phyloP scores from a whole-genome alignment of 225 moss, liverwort and hornwort species.

The Rhytidiadelphus loreus region DNA sequence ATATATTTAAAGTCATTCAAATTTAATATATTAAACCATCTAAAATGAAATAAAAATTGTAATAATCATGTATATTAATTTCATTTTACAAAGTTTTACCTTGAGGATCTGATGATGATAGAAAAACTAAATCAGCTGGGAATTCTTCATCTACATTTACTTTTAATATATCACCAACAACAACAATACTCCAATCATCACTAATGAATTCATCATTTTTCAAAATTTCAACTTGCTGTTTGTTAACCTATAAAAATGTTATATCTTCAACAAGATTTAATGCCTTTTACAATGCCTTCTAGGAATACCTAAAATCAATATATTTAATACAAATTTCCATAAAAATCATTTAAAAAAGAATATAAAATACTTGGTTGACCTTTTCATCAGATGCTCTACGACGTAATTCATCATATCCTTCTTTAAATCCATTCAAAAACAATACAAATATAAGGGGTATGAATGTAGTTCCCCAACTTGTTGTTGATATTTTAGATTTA shows the following conservation, averaged over 20 bases:
- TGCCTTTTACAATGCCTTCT: rapidly evolving
- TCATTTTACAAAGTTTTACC: neutral
- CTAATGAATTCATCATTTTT: conserved; percentile 46
- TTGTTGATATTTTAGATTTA: conserved; percentile 44
- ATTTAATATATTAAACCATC: neutral
- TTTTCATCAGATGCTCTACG: conserved; percentile 54
- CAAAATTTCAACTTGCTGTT: conserved; percentile 62
- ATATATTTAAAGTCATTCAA: too few species aligned
- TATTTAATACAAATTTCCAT: rapidly evolving
- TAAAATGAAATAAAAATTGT: neutral
- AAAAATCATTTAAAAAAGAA: neutral
- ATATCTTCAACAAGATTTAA: neutral
- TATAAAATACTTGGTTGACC: neutral
- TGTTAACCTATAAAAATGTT: conserved; percentile 40
- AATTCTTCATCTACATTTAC: conserved; percentile 66
- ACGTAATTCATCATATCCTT: conserved; percentile 67
- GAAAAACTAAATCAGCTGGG: conserved; percentile 79
- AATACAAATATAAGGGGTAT: conserved; percentile 71
- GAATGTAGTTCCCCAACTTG: conserved; percentile 57
- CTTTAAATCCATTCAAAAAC: conserved; percentile 69
- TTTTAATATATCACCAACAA: conserved; percentile 82
- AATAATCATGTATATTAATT: neutral
- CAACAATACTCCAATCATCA: conserved; percentile 57
- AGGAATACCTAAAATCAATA: neutral
- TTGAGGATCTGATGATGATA: conserved; percentile 76